Evolutionary conservation across 164 flowering plant species (phyloP).

Genomic region (Saururus chinensis): DNA sequence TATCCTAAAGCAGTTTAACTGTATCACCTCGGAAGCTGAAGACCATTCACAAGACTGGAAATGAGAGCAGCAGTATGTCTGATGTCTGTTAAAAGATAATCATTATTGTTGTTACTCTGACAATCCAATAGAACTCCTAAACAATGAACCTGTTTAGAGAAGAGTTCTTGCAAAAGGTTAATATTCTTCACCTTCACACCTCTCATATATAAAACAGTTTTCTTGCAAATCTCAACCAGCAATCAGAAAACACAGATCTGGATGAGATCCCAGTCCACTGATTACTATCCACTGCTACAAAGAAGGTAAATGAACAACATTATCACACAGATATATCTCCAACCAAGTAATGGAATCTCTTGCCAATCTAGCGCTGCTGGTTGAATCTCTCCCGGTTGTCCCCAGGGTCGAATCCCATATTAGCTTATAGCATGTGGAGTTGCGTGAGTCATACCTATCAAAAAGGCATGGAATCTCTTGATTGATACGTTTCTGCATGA

Average conservation of each 20-base stretch:
- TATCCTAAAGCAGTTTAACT: neutral
- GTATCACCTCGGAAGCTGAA: constrained; percentile 68
- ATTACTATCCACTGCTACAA: too few relatives aligned
- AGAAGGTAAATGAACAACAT: neutral
- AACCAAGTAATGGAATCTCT: neutral
- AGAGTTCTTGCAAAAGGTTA: neutral
- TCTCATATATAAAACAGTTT: too few relatives aligned
- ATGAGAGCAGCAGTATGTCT: constrained; percentile 43
- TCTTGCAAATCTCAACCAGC: neutral
- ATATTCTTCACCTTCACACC: neutral
- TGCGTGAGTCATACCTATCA: too few relatives aligned
- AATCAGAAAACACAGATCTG: neutral
- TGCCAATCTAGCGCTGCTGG: too few relatives aligned
- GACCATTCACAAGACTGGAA: constrained; percentile 55
- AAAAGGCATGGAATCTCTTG: too few relatives aligned
- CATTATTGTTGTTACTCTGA: constrained; percentile 3
- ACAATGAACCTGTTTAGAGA: constrained; percentile 61
- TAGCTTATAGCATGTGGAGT: too few relatives aligned
- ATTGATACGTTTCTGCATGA: too few relatives aligned
- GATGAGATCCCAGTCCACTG: neutral
- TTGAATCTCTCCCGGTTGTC: too few relatives aligned
- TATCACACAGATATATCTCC: neutral
- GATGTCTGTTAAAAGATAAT: constrained; percentile 29
- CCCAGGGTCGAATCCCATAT: too few relatives aligned
- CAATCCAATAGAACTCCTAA: constrained; percentile 60